These are phyloP conservation scores for Yamadazyma triangularis DNA, from an alignment of 1,139 yeast genomes.

Conservation along the genomic window DNA sequence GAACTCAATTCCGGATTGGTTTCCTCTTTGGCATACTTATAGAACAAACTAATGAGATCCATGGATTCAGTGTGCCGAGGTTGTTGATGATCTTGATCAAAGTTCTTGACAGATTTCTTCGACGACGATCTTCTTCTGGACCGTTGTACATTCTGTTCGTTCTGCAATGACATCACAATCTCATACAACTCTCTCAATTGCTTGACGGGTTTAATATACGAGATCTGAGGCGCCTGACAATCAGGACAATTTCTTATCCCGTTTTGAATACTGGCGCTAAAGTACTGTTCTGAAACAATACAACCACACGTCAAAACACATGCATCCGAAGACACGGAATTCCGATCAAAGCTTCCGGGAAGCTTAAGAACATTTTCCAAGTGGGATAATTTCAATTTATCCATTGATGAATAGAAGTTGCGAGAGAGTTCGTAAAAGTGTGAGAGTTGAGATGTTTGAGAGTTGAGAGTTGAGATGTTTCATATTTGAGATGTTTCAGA, in stretches of 20 bases:
- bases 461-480: no score
- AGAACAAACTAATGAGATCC: conserved; percentile 37
- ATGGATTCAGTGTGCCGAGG: conserved; percentile 19
- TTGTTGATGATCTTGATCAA: conserved; percentile 10
- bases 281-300: conserved; percentile 48
- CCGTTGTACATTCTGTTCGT: conserved; percentile 4
- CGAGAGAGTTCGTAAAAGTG: background rate
- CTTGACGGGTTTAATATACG: conserved; percentile 39
- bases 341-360: conserved; percentile 17
- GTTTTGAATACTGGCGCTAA: conserved; percentile 1
- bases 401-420: conserved; percentile 16
- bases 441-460: background rate
- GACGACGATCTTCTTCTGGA: conserved; percentile 19
- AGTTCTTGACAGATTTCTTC: conserved; percentile 18
- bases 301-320: conserved; percentile 70
- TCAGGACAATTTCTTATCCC: conserved; percentile 40
- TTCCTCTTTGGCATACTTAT: conserved; percentile 37
- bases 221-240: conserved; percentile 32
- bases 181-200: conserved; percentile 52
- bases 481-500: no score
- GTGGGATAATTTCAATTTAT: conserved; percentile 19
- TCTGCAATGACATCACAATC: conserved; percentile 17
- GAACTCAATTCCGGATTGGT: conserved; percentile 14
- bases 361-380: conserved; percentile 25
- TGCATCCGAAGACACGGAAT: conserved; percentile 41